Evolutionary conservation across 805 yeast genomes (phyloP), one percentile per base, ranked within the genome.

Genomic region (Spathaspora sp.): DNA sequence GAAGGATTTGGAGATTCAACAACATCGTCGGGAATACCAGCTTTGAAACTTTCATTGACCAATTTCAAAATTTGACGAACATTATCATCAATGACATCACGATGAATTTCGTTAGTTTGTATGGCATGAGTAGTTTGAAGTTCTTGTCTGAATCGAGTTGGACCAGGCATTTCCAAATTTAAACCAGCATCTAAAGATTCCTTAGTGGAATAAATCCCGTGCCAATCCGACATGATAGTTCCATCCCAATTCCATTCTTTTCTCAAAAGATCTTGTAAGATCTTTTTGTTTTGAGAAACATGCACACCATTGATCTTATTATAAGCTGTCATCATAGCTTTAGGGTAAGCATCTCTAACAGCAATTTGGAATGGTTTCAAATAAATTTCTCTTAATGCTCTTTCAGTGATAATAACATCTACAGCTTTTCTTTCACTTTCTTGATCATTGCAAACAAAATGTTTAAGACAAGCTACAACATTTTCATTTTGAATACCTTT

Each of bases 141-240:
- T 2, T 66, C 68, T 54, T 76, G 64, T 67, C 83, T 62, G 63
- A 73, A 74, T 39, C 73, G 64, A 3, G 82, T 66, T n/a, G 82
- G 81, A 43, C 88, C 88, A 0, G 89, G 89, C 86, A 82, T 81
- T 64, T 84, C 89, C 58, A 84, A 67, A 60, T 82, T 85, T 51
- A 83, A 66, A 5, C 87, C 87, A 43, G 79, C 79, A 38, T 73
- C 68, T 48, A 83, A 61, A 9, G 83, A 59, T 40, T 69, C 75
- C 44, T 67, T 69, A 32, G 68, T 62, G n/a, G 82, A 71, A 61
- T 79, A 82, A 11, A 73, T 69, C 28, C 88, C 89, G 60, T 60
- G 77, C 88, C 87, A 83, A 65, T 83, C 89, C 23, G 84, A 78
- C 83, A 84, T 80, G 40, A 76, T 61, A 26, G 75, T 59, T 43